Evolutionary conservation across 495 filamentous ascomycete species (phyloP).

Genomic region (Aspergillus hancockii): DNA sequence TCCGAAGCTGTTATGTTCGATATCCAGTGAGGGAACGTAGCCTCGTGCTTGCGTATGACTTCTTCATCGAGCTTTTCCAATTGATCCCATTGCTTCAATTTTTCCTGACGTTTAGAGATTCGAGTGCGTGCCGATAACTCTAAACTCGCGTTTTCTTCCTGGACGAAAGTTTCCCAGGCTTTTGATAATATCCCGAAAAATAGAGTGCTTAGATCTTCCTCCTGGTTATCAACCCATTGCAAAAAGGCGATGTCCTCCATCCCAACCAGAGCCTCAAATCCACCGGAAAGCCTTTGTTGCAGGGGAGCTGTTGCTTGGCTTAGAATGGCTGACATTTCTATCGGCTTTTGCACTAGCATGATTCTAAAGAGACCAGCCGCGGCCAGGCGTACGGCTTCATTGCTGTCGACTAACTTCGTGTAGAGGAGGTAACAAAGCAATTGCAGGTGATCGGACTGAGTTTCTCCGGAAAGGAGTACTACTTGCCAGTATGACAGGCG

Average conservation of each 20-base stretch:
- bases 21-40: constrained; percentile 84
- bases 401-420: constrained; percentile 68
- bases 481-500: constrained; percentile 95
- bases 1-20: constrained; percentile 92
- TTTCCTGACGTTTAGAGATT: constrained; percentile 74
- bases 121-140: constrained; percentile 69
- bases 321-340: constrained; percentile 74
- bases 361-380: constrained; percentile 87
- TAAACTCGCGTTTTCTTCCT: constrained; percentile 72
- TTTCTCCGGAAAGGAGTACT: constrained; percentile 75
- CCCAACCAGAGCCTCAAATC: constrained; percentile 81
- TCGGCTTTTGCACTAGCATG: constrained; percentile 87
- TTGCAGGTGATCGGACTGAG: constrained; percentile 73
- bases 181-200: constrained; percentile 79
- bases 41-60: constrained; percentile 73
- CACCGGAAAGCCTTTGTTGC: constrained; percentile 69
- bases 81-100: constrained; percentile 71
- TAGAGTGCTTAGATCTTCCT: constrained; percentile 74
- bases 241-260: constrained; percentile 86
- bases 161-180: constrained; percentile 82
- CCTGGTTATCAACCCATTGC: constrained; percentile 81
- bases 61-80: constrained; percentile 69
- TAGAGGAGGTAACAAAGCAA: constrained; percentile 91
- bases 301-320: constrained; percentile 65
- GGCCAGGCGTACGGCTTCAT: constrained; percentile 66